Percentiles rank a stretch among this genome's conserved stretches.
Evolutionary conservation across 805 yeast genomes (phyloP).

Genomic region (Middelhovenomyces tepae): DNA sequence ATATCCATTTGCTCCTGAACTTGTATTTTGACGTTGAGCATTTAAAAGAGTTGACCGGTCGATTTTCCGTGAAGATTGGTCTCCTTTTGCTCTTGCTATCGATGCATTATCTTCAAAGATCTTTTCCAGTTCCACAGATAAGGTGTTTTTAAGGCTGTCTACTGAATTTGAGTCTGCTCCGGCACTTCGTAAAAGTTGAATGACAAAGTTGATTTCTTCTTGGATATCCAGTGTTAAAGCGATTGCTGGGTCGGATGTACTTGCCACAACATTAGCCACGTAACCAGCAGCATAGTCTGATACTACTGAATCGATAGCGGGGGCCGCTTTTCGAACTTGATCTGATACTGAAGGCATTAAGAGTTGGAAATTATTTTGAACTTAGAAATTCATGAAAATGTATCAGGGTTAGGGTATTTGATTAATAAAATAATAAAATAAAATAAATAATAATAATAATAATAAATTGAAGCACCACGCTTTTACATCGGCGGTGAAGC

Average conservation of each 20-base stretch:
- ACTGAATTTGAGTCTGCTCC: slow-evolving; percentile 66
- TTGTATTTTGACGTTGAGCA: slow-evolving; percentile 55
- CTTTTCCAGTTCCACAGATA: slow-evolving; percentile 40
- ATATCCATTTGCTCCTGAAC: slow-evolving; percentile 70
- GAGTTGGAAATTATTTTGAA: too few relatives aligned
- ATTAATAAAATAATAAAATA: too few relatives aligned
- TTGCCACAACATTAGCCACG: slow-evolving; percentile 63
- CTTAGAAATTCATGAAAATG: too few relatives aligned
- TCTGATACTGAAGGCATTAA: slow-evolving; percentile 17
- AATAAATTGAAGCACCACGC: too few relatives aligned
- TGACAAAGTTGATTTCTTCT: slow-evolving; percentile 59
- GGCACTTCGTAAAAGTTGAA: slow-evolving; percentile 61
- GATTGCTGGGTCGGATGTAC: slow-evolving; percentile 75
- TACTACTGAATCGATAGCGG: slow-evolving; percentile 80
- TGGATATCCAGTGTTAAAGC: slow-evolving; percentile 56
- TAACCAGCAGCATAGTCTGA: slow-evolving; percentile 89
- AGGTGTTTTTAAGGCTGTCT: slow-evolving; percentile 39
- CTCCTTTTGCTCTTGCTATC: slow-evolving; percentile 45
- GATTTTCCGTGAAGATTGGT: slow-evolving; percentile 84
- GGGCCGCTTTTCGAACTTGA: slow-evolving; percentile 79
- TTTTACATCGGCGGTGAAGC: too few relatives aligned
- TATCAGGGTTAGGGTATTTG: too few relatives aligned
- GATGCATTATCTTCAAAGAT: slow-evolving; percentile 53
- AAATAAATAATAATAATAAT: too few relatives aligned
- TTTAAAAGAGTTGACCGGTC: slow-evolving; percentile 54